phyloP scores from a whole-genome alignment of 2,329 filamentous ascomycete species.

The Aspergillus phoenicis region DNA sequence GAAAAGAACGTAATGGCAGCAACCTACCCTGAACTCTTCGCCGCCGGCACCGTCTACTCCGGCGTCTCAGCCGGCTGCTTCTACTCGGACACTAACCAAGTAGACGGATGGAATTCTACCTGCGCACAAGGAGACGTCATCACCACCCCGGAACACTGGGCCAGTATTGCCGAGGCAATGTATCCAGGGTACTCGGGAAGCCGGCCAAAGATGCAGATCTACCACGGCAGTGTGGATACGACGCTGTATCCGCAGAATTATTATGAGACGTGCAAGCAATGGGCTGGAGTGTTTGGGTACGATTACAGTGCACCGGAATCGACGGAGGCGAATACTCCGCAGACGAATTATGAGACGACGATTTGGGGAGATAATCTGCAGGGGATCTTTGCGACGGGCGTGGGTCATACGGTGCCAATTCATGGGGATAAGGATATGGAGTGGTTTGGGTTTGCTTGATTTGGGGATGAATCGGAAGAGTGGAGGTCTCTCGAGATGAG shows the following conservation, averaged over 20 bases:
- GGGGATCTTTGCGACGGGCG: slow-evolving; percentile 28
- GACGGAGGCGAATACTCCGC: slow-evolving; percentile 17
- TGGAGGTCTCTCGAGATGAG: too few species aligned
- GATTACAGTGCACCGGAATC: slow-evolving; percentile 21
- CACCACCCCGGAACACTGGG: slow-evolving; percentile 26
- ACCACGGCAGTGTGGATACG: slow-evolving; percentile 57
- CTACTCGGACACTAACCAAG: slow-evolving; percentile 18
- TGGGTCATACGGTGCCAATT: slow-evolving; percentile 26
- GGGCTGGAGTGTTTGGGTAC: slow-evolving; percentile 54
- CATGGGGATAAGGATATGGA: slow-evolving; percentile 26
- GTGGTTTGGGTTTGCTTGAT: slow-evolving; percentile 28
- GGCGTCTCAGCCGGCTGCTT: slow-evolving; percentile 28
- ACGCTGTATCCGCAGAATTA: slow-evolving; percentile 59
- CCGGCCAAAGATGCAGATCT: slow-evolving; percentile 60
- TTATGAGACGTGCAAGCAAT: slow-evolving; percentile 61
- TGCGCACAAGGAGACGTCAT: slow-evolving; percentile 24
- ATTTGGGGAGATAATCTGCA: slow-evolving; percentile 26
- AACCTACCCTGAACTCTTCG: slow-evolving; percentile 26
- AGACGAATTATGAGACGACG: slow-evolving; percentile 25
- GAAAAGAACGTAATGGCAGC: slow-evolving; percentile 25
- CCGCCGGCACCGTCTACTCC: slow-evolving; percentile 26
- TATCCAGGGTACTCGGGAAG: slow-evolving; percentile 45
- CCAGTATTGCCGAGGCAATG: slow-evolving; percentile 25
- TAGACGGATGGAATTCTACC: slow-evolving; percentile 28
- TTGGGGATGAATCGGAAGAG: rapidly evolving